These are phyloP conservation scores for Aspergillus uvarum DNA, from an alignment of 2,329 filamentous ascomycete genomes.

Conservation along the genomic window DNA sequence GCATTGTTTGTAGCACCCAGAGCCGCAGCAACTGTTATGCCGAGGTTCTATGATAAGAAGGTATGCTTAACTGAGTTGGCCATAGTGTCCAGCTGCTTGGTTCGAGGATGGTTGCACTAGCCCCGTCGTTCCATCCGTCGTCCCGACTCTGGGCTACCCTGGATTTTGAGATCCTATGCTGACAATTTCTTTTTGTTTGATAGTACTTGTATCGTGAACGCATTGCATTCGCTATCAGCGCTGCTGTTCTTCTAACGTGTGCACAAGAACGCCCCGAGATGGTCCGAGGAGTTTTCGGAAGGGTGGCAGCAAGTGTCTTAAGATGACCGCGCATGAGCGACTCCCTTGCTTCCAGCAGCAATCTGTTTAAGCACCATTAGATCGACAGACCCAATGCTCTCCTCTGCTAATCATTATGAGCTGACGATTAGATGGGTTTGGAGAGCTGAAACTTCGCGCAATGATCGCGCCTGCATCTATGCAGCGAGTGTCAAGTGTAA, in stretches of 20 bases:
- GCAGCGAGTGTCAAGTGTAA: no score
- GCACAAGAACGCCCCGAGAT: constrained; percentile 61
- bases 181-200: constrained; percentile 19
- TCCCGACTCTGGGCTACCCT: constrained; percentile 9
- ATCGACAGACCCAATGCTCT: neutral
- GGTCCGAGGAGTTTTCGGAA: constrained; percentile 69
- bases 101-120: constrained; percentile 23
- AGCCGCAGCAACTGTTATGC: constrained; percentile 72
- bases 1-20: constrained; percentile 78
- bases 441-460: no score
- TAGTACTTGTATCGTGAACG: constrained; percentile 68
- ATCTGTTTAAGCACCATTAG: neutral
- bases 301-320: constrained; percentile 42
- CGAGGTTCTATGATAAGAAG: constrained; percentile 63
- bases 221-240: constrained; percentile 64
- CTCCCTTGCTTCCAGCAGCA: neutral
- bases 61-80: constrained; percentile 26
- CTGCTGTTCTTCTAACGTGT: constrained; percentile 69
- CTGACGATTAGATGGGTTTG: no score
- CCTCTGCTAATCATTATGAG: neutral
- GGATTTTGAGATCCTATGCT: constrained; percentile 17
- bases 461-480: no score
- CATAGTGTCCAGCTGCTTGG: constrained; percentile 12
- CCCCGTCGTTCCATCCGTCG: constrained; percentile 9
- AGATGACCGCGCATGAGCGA: constrained; percentile 15